phyloP scores from a whole-genome alignment of 495 filamentous ascomycete species.

The Hypoxylon intermedium region DNA sequence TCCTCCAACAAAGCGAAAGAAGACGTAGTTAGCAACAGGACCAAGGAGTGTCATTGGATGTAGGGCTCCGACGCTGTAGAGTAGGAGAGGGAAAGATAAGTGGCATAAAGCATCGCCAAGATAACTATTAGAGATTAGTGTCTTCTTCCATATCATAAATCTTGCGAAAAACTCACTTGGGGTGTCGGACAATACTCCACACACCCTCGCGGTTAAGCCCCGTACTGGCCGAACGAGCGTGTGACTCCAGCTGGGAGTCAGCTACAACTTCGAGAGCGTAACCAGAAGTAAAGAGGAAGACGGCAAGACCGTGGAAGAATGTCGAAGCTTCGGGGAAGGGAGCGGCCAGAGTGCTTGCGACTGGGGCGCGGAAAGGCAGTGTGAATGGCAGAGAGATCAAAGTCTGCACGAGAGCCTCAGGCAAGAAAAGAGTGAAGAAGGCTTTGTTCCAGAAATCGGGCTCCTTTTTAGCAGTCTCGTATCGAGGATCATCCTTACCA shows the following conservation, averaged over 20 bases:
- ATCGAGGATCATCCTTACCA: constrained; percentile 62
- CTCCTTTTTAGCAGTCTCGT: constrained; percentile 57
- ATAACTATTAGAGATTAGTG: constrained; percentile 52
- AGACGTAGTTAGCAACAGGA: constrained; percentile 63
- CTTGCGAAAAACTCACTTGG: constrained; percentile 56
- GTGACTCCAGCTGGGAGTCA: constrained; percentile 57
- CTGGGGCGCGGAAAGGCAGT: constrained; percentile 54
- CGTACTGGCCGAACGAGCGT: constrained; percentile 44
- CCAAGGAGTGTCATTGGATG: constrained; percentile 62
- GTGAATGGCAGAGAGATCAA: constrained; percentile 63
- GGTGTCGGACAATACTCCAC: constrained; percentile 66
- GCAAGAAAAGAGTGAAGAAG: constrained; percentile 58
- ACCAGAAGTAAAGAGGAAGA: constrained; percentile 61
- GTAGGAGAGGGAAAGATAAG: constrained; percentile 55
- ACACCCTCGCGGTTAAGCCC: constrained; percentile 55
- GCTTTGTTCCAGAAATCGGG: constrained; percentile 61
- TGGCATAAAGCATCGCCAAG: constrained; percentile 65
- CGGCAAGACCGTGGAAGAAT: constrained; percentile 52
- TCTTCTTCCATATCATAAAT: not conserved
- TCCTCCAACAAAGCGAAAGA: constrained; percentile 62
- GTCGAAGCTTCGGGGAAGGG: constrained; percentile 24
- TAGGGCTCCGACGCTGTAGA: constrained; percentile 59
- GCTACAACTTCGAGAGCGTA: constrained; percentile 62
- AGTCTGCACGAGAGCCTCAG: constrained; percentile 60
- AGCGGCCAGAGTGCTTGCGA: constrained; percentile 33